phyloP scores from a whole-genome alignment of 352 stramenopile species.

The Pythium coloratum region DNA sequence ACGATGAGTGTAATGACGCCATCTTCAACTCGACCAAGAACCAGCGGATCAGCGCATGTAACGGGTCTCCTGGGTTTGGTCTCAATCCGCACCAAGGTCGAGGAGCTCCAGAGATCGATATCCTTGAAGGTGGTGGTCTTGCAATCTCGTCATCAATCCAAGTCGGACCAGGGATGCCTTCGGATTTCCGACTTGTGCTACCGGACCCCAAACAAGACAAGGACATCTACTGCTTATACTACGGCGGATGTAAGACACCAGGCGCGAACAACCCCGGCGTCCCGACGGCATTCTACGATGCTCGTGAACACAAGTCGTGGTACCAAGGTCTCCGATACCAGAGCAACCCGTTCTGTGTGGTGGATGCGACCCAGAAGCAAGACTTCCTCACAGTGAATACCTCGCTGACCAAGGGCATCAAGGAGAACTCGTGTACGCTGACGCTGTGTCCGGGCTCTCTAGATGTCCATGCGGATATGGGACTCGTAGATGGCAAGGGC shows the following conservation, averaged over 20 bases:
- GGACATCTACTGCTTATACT: conserved; percentile 18
- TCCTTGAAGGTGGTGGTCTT: conserved; percentile 70
- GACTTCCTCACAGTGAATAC: conserved; percentile 28
- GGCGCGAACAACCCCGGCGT: conserved; percentile 51
- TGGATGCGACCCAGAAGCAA: conserved; percentile 21
- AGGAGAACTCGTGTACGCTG: conserved; percentile 36
- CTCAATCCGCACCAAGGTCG: conserved; percentile 69
- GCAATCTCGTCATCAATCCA: no score
- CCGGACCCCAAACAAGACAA: neutral
- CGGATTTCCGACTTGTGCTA: conserved; percentile 19
- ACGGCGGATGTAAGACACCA: conserved; percentile 19
- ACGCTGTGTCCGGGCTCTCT: conserved; percentile 13
- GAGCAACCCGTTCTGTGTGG: conserved; percentile 39
- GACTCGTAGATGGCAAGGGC: conserved; percentile 37
- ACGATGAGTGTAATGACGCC: no score
- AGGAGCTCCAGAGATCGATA: conserved; percentile 89
- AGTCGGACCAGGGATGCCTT: conserved; percentile 39
- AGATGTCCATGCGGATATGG: conserved; percentile 48
- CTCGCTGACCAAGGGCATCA: conserved; percentile 33
- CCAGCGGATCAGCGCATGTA: conserved; percentile 79
- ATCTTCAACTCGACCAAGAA: conserved; percentile 40
- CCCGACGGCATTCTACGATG: conserved; percentile 34
- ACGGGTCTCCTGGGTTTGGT: conserved; percentile 87
- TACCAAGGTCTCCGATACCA: no score
- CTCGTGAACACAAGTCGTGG: conserved; percentile 45